A percentile compares a stretch with the other conserved stretches of the same genome.
phyloP scores from a whole-genome alignment of 179 eudicot genomes.

The Beta corolliflora region DNA sequence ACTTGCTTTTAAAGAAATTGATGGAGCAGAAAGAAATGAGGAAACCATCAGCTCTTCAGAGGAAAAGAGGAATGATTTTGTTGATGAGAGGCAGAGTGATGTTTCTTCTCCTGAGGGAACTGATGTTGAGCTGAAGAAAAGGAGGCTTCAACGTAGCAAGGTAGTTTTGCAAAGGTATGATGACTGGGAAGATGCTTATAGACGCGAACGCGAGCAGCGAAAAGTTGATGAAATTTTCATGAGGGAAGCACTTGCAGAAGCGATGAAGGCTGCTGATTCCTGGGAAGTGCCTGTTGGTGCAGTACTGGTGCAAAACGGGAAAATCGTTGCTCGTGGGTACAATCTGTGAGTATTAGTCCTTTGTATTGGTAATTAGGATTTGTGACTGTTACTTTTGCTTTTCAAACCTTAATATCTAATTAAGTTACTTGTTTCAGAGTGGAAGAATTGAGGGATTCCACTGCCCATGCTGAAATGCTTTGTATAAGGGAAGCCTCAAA shows the following conservation, averaged over 20 bases:
- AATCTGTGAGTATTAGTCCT: conserved; percentile 64
- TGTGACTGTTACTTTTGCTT: background rate
- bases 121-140: conserved; percentile 43
- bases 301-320: conserved; percentile 80
- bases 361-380: background rate
- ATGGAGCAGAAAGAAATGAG: conserved; percentile 36
- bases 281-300: conserved; percentile 99
- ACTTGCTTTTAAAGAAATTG: conserved; percentile 35
- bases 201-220: conserved; percentile 65
- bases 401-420: background rate
- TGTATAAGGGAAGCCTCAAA: conserved; percentile 92
- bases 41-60: conserved; percentile 39
- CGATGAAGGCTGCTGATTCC: conserved; percentile 81
- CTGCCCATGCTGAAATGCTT: conserved; percentile 98
- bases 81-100: conserved; percentile 30
- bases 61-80: conserved; percentile 30
- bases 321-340: conserved; percentile 87
- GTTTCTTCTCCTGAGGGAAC: conserved; percentile 32
- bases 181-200: conserved; percentile 85
- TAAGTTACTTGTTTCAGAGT: conserved; percentile 51
- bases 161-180: conserved; percentile 69
- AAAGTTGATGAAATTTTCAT: conserved; percentile 82
- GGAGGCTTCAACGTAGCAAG: conserved; percentile 58
- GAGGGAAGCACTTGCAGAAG: conserved; percentile 93
- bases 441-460: conserved; percentile 87